These are phyloP conservation scores for Podila minutissima DNA, from an alignment of 192 early-diverging fungal genomes.

Conservation along the genomic window DNA sequence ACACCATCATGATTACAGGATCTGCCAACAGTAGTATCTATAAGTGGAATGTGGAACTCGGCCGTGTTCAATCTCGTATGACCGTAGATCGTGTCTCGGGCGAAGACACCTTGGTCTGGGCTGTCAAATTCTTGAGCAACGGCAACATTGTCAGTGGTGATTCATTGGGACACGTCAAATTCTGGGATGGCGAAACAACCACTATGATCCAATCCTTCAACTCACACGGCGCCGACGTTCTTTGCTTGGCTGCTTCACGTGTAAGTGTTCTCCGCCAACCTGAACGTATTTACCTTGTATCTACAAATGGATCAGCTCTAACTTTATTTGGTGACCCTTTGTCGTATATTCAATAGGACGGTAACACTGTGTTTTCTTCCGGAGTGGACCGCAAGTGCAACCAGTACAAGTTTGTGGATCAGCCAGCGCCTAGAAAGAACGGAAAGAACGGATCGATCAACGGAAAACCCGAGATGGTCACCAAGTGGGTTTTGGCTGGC, in stretches of 20 bases:
- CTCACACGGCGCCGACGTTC: constrained; percentile 88
- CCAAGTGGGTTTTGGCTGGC: constrained; percentile 85
- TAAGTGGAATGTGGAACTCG: constrained; percentile 67
- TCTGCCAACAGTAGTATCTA: constrained; percentile 85
- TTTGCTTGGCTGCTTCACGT: constrained; percentile 77
- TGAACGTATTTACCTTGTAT: not conserved
- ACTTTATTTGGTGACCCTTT: not conserved
- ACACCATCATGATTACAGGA: constrained; percentile 80
- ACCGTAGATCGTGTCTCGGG: constrained; percentile 76
- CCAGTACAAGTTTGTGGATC: constrained; percentile 67
- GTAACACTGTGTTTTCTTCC: constrained; percentile 82
- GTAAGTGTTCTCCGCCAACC: constrained; percentile 16
- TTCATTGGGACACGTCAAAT: constrained; percentile 89
- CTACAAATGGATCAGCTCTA: not conserved
- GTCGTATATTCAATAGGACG: constrained; percentile 45
- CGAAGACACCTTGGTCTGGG: constrained; percentile 92
- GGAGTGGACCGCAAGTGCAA: constrained; percentile 92
- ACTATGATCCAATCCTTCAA: constrained; percentile 76
- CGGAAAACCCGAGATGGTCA: constrained; percentile 21
- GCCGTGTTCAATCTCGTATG: constrained; percentile 68
- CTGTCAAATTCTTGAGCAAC: constrained; percentile 70
- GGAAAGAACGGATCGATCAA: constrained; percentile 23
- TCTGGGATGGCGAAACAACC: constrained; percentile 82
- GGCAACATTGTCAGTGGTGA: constrained; percentile 90
- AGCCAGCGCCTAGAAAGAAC: constrained; percentile 44